Base-by-base conservation (phyloP, 2,329 filamentous ascomycete genomes). In the Stylonectria norvegica region DNA sequence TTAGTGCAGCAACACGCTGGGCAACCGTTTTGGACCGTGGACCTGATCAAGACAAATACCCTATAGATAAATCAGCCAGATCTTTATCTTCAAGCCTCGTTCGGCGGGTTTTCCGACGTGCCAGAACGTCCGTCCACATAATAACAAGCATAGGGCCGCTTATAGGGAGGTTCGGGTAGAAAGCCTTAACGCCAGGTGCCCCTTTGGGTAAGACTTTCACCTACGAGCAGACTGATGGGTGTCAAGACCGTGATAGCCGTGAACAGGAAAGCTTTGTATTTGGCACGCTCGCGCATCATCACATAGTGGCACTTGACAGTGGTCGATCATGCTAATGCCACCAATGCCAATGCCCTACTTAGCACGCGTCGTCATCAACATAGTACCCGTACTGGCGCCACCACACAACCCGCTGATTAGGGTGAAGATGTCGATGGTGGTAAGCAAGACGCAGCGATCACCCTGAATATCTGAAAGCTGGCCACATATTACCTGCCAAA, bases 381-480 rank as follows among this genome's bases (percentile, higher is more conserved):
- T 68, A 1, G 47, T 51, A 1, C 56, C 60, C 7, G 42, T 67
- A 0, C 49, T 62, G 0, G 76, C 70, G 1, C 65, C 70, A 1
- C 73, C 76, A 23, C 61, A 66, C 8, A 81, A 60, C 0, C 65
- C 71, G 43, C 73, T 75, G 0, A 76, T 76, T 5, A 32, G 30
- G n/a, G 17, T 19, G 17, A 32, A 32, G 5, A 32, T 6, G 30
- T 5, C 30, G 2, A 74, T 61, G 2, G 67, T 51, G 2, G 48
- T 20, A 0, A 75, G 52, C 3, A 61, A 56, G 4, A 63, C 50
- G 38, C 56, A 65, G 17, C 70, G 63, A 2, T 75, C 63, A 10
- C 76, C 74, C 39, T 71, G 76, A n/a, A 76, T 61, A 44, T 75
- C 64, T 14, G 67, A 60, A 1, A 72, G 38, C 47, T 76, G 71